These are phyloP conservation scores for Psilocybe azurescens DNA, from an alignment of 768 basidiomycete genomes.

Conservation along the genomic window DNA sequence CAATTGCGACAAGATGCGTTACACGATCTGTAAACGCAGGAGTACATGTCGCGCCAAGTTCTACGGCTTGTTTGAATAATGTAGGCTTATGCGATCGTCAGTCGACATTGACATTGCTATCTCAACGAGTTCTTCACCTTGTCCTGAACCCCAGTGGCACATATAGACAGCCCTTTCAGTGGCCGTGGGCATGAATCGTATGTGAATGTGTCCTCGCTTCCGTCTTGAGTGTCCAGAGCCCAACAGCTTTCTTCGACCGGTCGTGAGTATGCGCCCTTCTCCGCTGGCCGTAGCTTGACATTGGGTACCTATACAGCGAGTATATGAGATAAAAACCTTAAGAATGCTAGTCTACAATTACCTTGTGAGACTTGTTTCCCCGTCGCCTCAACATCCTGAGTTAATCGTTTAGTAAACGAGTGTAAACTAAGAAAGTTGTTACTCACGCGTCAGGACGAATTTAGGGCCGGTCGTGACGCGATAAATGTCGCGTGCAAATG, in stretches of 20 bases:
- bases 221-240: slow-evolving; percentile 55
- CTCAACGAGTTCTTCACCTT: slow-evolving; percentile 54
- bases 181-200: slow-evolving; percentile 66
- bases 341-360: slow-evolving; percentile 19
- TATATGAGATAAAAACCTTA: neutral
- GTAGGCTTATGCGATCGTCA: slow-evolving; percentile 52
- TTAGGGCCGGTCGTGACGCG: neutral
- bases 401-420: neutral
- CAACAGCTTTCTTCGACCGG: slow-evolving; percentile 40
- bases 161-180: slow-evolving; percentile 67
- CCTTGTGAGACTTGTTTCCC: slow-evolving; percentile 73
- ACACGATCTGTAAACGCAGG: slow-evolving; percentile 82
- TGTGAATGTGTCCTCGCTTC: slow-evolving; percentile 49
- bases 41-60: slow-evolving; percentile 77
- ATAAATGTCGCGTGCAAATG: neutral
- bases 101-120: neutral
- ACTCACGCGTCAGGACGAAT: neutral
- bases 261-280: slow-evolving; percentile 36
- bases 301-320: slow-evolving; percentile 65
- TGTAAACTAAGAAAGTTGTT: neutral
- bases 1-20: slow-evolving; percentile 86
- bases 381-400: slow-evolving; percentile 46
- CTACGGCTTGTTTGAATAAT: slow-evolving; percentile 76
- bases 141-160: slow-evolving; percentile 79
- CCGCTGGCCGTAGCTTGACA: slow-evolving; percentile 79